A percentile compares a stretch with the other conserved stretches of the same genome.
Conservation (phyloP, 306 rosid species). For the Elaeagnus macrophylla region DNA sequence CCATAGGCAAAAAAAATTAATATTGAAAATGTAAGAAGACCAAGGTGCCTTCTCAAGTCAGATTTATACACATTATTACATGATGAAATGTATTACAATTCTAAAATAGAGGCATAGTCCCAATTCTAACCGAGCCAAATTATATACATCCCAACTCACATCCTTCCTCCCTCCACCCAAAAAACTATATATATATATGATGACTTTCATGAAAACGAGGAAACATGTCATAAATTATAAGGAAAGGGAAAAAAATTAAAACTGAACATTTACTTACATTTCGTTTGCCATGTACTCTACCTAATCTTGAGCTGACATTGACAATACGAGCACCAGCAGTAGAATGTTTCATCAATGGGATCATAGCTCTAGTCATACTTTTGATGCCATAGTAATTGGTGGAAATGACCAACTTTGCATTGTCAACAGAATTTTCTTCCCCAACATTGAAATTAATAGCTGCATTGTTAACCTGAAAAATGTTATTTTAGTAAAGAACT, state of each 20-base stretch:
- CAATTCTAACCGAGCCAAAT: too few relatives aligned
- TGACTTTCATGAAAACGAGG: neutral
- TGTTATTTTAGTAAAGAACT: neutral
- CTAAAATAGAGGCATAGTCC: too few relatives aligned
- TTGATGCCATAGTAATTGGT: conserved; percentile 77
- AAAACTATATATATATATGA: too few relatives aligned
- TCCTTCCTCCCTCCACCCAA: too few relatives aligned
- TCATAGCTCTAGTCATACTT: conserved; percentile 66
- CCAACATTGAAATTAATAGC: conserved; percentile 87
- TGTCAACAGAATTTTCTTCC: conserved; percentile 58
- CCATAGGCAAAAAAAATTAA: too few relatives aligned
- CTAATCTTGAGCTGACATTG: conserved; percentile 79
- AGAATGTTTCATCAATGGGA: conserved; percentile 78
- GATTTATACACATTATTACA: too few relatives aligned
- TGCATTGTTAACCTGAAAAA: conserved; percentile 71
- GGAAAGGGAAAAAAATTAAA: neutral
- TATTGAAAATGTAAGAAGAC: too few relatives aligned
- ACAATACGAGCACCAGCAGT: conserved; percentile 63
- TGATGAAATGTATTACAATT: too few relatives aligned
- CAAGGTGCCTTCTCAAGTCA: too few relatives aligned
- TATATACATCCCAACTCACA: too few relatives aligned
- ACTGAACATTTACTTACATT: conserved; percentile 42
- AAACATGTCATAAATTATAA: neutral
- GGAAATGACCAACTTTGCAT: conserved; percentile 47
- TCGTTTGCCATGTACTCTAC: conserved; percentile 65